Evolutionary conservation across 139 green algal species (phyloP), one percentile per base, ranked within the genome.

Genomic region (Prasinococcaceae sp.): DNA sequence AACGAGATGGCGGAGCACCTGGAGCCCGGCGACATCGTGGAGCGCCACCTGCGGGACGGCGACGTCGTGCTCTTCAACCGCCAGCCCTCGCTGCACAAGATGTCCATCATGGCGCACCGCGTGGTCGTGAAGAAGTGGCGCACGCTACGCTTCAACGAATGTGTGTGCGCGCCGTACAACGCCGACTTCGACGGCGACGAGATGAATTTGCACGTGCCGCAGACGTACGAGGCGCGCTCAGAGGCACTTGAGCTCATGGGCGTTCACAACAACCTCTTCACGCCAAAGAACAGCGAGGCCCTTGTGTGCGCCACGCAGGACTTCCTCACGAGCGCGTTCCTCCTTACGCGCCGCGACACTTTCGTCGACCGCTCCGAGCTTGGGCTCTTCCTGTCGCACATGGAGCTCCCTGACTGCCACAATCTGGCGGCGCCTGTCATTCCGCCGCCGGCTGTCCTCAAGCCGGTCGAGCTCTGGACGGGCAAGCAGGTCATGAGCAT

Each of bases 141-240:
- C 47, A 98, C 90, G 2, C 71, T 98, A 26, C 75, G 90, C 26
- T 96, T 98, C 80, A 98, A 98, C 71, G 88, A 96, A 80, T 96
- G 82, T 59, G 79, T 84, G 12, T 97, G 90, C 80, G 77, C 68
- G 22, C 90, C 90, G 24, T 98, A 95, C 81, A 98, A 98, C 61
- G 90, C 90, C 5, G 90, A 98, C 67, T 98, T 98, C 70, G 90
- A 98, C 68, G 90, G 90, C 6, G 90, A 98, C 53, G 90, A 98
- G 71, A 98, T 98, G 90, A 98, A 98, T 69, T 65, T 98, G 62
- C 90, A 97, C 63, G 77, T 94, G 53, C 89, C 88, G 22, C 77
- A 92, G 74, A 98, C 90, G 17, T 80, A 98, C 76, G 90, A 98
- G 68, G 90, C 90, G 6, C 70, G 88, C 22, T 74, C 87, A 0